phyloP scores from a whole-genome alignment of 176 grass and related monocot genomes.

The Leersia perrieri region DNA sequence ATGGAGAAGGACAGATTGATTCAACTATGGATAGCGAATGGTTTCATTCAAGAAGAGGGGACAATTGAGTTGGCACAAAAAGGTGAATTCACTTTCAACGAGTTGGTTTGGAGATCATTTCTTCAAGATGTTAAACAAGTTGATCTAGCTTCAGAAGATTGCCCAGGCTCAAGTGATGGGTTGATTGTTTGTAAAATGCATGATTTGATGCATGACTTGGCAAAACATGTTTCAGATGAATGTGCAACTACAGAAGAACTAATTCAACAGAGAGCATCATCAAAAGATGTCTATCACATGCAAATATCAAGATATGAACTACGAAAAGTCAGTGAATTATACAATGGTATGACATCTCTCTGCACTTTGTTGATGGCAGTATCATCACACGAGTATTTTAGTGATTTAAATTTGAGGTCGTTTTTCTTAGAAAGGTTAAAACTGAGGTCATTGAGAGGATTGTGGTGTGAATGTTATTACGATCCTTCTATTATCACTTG shows the following conservation, averaged over 20 bases:
- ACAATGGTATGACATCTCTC: background rate
- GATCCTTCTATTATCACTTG: background rate
- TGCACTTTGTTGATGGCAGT: constrained; percentile 3
- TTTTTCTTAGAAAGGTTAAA: too few relatives aligned
- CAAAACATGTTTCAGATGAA: background rate
- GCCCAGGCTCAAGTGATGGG: too few relatives aligned
- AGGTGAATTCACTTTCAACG: background rate
- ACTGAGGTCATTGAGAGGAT: too few relatives aligned
- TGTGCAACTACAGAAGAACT: background rate
- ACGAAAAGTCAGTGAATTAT: background rate
- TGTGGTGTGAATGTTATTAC: too few relatives aligned
- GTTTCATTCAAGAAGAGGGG: background rate
- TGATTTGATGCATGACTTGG: constrained; percentile 35
- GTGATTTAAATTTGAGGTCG: too few relatives aligned
- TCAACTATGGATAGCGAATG: constrained; percentile 34
- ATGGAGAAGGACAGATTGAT: constrained; percentile 10
- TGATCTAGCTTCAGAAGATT: too few relatives aligned
- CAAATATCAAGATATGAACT: background rate
- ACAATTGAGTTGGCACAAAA: background rate
- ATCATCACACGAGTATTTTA: background rate
- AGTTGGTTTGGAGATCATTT: constrained; percentile 28
- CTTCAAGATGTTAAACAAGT: constrained; percentile 16
- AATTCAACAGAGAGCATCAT: background rate
- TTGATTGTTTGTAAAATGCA: constrained; percentile 15
- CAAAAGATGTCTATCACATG: background rate